Evolutionary conservation across 2,329 filamentous ascomycete species (phyloP).

Genomic region (Alternaria longipes): DNA sequence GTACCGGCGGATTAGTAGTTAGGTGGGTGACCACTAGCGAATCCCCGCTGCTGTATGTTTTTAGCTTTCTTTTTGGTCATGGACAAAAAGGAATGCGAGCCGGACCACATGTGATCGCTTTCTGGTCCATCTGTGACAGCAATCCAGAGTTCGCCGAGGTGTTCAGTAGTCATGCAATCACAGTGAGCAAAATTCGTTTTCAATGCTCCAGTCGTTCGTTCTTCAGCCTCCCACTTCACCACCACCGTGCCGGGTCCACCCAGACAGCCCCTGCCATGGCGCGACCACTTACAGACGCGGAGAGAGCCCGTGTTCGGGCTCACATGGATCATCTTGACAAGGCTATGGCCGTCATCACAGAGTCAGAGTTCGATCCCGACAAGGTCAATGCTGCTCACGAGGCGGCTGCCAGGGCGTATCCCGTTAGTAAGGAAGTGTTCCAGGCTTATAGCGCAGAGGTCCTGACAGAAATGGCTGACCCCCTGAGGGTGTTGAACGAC

Average conservation of each 20-base stretch:
- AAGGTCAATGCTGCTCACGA: conserved; percentile 2
- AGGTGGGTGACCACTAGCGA: too few relatives aligned
- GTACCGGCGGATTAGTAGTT: too few relatives aligned
- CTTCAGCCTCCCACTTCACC: conserved; percentile 6
- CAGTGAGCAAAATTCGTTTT: not conserved
- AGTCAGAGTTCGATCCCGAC: conserved; percentile 5
- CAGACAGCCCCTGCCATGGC: conserved; percentile 4
- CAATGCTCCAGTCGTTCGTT: conserved; percentile 1
- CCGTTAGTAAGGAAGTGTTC: not conserved
- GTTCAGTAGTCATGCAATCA: not conserved
- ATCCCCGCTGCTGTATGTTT: too few relatives aligned
- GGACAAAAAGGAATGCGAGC: too few relatives aligned
- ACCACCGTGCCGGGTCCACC: not conserved
- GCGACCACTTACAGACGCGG: not conserved
- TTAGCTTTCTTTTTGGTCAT: too few relatives aligned
- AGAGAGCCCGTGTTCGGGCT: conserved; percentile 7
- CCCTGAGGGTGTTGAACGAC: not conserved
- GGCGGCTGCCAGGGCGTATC: conserved; percentile 7
- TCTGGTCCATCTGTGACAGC: too few relatives aligned
- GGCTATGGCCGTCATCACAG: not conserved
- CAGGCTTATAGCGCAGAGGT: not conserved
- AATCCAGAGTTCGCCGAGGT: too few relatives aligned
- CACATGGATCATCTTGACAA: not conserved
- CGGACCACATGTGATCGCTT: too few relatives aligned
- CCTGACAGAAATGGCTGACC: not conserved